Percentiles rank a stretch among this genome's conserved stretches.
phyloP scores from a whole-genome alignment of 345 rosid species.

The Isatis tinctoria region DNA sequence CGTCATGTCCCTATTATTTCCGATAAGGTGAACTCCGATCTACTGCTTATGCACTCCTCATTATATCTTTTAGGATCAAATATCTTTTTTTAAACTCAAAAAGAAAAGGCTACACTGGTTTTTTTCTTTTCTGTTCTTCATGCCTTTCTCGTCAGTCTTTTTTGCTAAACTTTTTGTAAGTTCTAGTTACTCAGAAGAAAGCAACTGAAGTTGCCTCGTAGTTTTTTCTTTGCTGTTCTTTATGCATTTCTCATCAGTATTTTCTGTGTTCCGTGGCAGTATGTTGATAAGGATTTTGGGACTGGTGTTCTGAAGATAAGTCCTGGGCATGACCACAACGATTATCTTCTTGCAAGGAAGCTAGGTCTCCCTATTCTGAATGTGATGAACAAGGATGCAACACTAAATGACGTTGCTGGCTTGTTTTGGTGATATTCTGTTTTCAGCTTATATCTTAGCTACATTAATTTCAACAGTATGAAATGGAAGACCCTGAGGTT shows the following conservation, averaged over 20 bases:
- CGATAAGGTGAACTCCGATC: slow-evolving; percentile 58
- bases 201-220: neutral
- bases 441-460: slow-evolving; percentile 10
- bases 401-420: slow-evolving; percentile 94
- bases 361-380: slow-evolving; percentile 95
- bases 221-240: neutral
- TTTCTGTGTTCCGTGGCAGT: slow-evolving; percentile 45
- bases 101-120: neutral
- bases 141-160: neutral
- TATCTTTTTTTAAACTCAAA: neutral
- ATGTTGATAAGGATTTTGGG: slow-evolving; percentile 97
- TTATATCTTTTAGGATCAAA: neutral
- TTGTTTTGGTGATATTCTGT: slow-evolving; percentile 56
- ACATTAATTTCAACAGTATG: neutral
- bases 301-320: slow-evolving; percentile 99
- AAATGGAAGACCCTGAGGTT: slow-evolving; percentile 7
- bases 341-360: slow-evolving; percentile 93
- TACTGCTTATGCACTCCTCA: slow-evolving; percentile 9
- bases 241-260: slow-evolving; percentile 10
- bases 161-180: neutral
- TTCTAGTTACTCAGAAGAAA: slow-evolving; percentile 5
- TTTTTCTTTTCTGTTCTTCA: neutral
- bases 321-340: slow-evolving; percentile 98
- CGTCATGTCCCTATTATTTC: slow-evolving; percentile 91
- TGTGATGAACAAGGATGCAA: slow-evolving; percentile 96